Evolutionary conservation across 805 yeast species (phyloP).

Genomic region (Ogataea glucozyma): DNA sequence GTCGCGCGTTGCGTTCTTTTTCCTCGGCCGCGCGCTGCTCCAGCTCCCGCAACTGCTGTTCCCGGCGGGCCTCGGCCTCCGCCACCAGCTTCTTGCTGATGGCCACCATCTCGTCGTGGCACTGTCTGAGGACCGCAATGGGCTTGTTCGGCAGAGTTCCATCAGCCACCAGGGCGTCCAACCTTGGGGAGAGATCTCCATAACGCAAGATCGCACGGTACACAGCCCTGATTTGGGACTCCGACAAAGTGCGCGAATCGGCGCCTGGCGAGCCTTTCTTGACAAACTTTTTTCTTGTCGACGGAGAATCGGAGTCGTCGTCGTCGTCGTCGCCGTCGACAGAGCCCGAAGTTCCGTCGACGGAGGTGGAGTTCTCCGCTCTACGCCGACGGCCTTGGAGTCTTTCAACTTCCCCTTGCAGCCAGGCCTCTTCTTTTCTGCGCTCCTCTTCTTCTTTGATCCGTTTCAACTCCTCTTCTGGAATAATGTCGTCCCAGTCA

Average conservation of each 20-base stretch:
- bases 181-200: constrained; percentile 74
- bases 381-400: too few species aligned
- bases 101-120: constrained; percentile 70
- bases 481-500: constrained; percentile 99
- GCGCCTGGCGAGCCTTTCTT: constrained; percentile 43
- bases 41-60: constrained; percentile 52
- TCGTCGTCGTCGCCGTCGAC: constrained; percentile 33
- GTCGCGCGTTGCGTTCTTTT: constrained; percentile 40
- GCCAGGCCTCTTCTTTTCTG: constrained; percentile 79
- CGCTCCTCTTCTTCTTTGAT: constrained; percentile 90
- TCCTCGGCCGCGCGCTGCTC: constrained; percentile 62
- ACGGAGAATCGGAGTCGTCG: constrained; percentile 43
- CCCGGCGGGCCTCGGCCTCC: constrained; percentile 65
- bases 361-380: too few species aligned
- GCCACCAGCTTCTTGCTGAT: constrained; percentile 61
- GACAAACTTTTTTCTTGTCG: constrained; percentile 38
- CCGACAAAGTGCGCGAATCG: constrained; percentile 72
- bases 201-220: constrained; percentile 78
- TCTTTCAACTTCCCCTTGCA: constrained; percentile 88
- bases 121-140: constrained; percentile 72
- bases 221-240: constrained; percentile 81
- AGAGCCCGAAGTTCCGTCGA: too few species aligned
- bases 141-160: constrained; percentile 86
- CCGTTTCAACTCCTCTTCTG: constrained; percentile 85
- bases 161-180: constrained; percentile 87